A percentile compares a stretch with the other conserved stretches of the same genome.
These are phyloP conservation scores for Oxytropis ochrocephala DNA, from an alignment of 306 rosid species.

Conservation along the genomic window DNA sequence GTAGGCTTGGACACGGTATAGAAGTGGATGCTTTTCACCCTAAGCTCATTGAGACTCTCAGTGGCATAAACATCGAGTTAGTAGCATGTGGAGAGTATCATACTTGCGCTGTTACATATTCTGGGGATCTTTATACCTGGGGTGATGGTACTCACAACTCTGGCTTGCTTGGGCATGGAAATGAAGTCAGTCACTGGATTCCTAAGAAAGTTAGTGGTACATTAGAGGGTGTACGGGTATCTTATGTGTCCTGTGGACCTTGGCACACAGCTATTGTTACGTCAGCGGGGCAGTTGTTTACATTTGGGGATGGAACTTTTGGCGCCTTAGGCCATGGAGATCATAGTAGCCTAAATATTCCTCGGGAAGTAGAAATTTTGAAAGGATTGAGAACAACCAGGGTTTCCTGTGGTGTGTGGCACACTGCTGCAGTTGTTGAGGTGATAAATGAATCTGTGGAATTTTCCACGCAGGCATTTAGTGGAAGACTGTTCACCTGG, in stretches of 20 bases:
- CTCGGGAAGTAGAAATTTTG: constrained; percentile 74
- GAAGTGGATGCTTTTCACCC: constrained; percentile 79
- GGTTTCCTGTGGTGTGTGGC: constrained; percentile 98
- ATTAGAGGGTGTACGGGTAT: constrained; percentile 65
- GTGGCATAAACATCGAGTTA: constrained; percentile 63
- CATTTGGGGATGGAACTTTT: constrained; percentile 97
- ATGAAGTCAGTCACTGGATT: constrained; percentile 77
- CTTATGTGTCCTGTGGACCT: constrained; percentile 84
- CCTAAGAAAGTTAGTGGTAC: constrained; percentile 73
- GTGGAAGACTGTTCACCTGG: constrained; percentile 85
- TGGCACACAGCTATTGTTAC: constrained; percentile 95
- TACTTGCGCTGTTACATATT: constrained; percentile 80
- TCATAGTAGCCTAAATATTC: constrained; percentile 52
- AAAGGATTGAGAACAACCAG: constrained; percentile 61
- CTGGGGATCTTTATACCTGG: constrained; percentile 97
- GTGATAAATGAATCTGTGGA: constrained; percentile 41
- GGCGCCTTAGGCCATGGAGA: constrained; percentile 98
- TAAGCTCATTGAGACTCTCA: constrained; percentile 60
- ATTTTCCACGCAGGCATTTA: constrained; percentile 38
- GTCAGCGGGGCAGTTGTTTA: constrained; percentile 81
- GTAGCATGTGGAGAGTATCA: constrained; percentile 96
- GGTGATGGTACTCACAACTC: constrained; percentile 73
- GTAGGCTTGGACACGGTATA: constrained; percentile 95
- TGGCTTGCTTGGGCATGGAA: constrained; percentile 86
- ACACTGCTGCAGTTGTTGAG: constrained; percentile 89